These are phyloP conservation scores for Phoma sp. DNA, from an alignment of 2,329 filamentous ascomycete genomes.

Conservation along the genomic window DNA sequence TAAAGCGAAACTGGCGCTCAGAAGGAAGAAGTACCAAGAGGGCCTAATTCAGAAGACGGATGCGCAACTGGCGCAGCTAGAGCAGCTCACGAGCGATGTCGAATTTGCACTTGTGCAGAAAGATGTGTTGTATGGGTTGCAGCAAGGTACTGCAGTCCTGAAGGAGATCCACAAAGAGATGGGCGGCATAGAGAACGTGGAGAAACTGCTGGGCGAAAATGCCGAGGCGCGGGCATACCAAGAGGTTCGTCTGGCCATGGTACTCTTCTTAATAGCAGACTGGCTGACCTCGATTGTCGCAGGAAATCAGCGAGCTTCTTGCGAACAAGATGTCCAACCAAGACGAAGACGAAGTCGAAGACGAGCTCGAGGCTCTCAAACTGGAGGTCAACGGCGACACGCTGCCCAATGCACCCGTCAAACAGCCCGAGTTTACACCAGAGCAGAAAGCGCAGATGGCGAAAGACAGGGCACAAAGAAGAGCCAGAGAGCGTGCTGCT, in stretches of 20 bases:
- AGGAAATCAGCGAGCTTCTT: constrained; percentile 94
- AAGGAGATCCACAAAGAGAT: constrained; percentile 94
- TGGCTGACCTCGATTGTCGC: constrained; percentile 18
- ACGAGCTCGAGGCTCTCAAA: constrained; percentile 86
- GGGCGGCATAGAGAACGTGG: constrained; percentile 90
- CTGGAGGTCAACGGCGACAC: constrained; percentile 60
- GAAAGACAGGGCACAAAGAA: constrained; percentile 41
- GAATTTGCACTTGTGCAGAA: constrained; percentile 98
- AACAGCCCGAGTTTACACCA: constrained; percentile 39
- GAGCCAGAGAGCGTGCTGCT: constrained; percentile 41
- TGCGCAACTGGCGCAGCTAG: constrained; percentile 89
- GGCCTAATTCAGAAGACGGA: constrained; percentile 88
- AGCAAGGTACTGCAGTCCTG: constrained; percentile 88
- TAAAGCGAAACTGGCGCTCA: constrained; percentile 83
- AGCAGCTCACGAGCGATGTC: constrained; percentile 84
- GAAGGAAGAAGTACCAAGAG: constrained; percentile 97
- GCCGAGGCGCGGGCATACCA: constrained; percentile 93
- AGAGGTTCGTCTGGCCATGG: constrained; percentile 61
- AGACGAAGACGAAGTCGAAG: constrained; percentile 97
- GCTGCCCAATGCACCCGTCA: constrained; percentile 51
- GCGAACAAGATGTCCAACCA: constrained; percentile 87
- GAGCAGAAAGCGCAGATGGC: constrained; percentile 38
- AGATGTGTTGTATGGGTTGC: constrained; percentile 89
- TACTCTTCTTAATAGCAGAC: background rate
- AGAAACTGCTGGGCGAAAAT: constrained; percentile 92